phyloP scores from a whole-genome alignment of 192 early-diverging fungal species.

The Coemansia sp. region DNA sequence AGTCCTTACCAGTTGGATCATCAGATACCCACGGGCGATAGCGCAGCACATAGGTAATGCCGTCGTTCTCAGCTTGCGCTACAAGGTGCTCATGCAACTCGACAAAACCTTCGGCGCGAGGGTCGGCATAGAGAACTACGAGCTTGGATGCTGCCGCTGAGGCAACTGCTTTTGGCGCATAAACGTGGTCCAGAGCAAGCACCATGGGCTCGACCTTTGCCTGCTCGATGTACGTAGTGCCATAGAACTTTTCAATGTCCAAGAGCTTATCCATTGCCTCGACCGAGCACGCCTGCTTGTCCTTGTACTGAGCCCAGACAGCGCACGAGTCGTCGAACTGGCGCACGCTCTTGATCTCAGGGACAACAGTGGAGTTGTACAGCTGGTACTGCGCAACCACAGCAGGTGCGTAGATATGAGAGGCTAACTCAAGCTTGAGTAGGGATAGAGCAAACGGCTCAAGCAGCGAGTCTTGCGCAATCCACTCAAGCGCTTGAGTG shows the following conservation, averaged over 20 bases:
- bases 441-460: slow-evolving; percentile 56
- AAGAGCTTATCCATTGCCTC: slow-evolving; percentile 51
- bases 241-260: slow-evolving; percentile 43
- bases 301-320: slow-evolving; percentile 69
- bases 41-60: slow-evolving; percentile 68
- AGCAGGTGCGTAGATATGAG: slow-evolving; percentile 72
- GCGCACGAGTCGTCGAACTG: slow-evolving; percentile 62
- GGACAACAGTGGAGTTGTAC: slow-evolving; percentile 71
- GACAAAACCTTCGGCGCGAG: slow-evolving; percentile 59
- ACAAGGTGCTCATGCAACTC: slow-evolving; percentile 59
- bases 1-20: background rate
- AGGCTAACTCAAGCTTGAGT: slow-evolving; percentile 67
- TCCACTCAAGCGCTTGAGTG: slow-evolving; percentile 49
- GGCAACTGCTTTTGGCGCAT: slow-evolving; percentile 8
- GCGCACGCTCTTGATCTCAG: slow-evolving; percentile 43
- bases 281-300: slow-evolving; percentile 64
- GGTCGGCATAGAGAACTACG: slow-evolving; percentile 77
- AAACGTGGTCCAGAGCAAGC: slow-evolving; percentile 66
- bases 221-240: slow-evolving; percentile 33
- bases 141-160: background rate
- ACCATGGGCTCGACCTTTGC: slow-evolving; percentile 27
- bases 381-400: slow-evolving; percentile 82
- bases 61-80: slow-evolving; percentile 48
- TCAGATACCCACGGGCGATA: slow-evolving; percentile 59
- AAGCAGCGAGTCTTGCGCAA: slow-evolving; percentile 50